Evolutionary conservation across 345 rosid species (phyloP).

Genomic region (Euphorbia peplus): DNA sequence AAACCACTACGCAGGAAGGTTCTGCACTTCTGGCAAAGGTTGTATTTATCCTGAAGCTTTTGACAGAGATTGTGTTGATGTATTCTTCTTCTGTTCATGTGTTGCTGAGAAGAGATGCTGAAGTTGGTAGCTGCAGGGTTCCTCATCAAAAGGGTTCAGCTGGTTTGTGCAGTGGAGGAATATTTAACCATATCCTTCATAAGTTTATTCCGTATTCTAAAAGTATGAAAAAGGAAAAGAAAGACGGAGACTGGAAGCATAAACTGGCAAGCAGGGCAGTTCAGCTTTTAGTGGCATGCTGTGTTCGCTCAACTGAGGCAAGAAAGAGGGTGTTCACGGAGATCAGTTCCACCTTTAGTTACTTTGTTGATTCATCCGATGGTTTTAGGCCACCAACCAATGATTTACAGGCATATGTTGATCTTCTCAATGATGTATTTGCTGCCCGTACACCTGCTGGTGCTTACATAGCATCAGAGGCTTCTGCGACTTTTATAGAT

Average conservation of each 20-base stretch:
- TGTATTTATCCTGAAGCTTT: slow-evolving; percentile 81
- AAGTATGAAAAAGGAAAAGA: slow-evolving; percentile 62
- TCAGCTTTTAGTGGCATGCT: slow-evolving; percentile 82
- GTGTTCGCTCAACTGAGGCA: slow-evolving; percentile 88
- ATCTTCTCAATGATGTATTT: slow-evolving; percentile 82
- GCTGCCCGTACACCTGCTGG: slow-evolving; percentile 83
- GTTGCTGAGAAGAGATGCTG: slow-evolving; percentile 76
- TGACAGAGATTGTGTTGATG: slow-evolving; percentile 83
- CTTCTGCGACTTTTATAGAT: slow-evolving; percentile 83
- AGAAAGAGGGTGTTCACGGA: slow-evolving; percentile 79
- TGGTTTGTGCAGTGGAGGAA: slow-evolving; percentile 48
- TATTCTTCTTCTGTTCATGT: slow-evolving; percentile 79
- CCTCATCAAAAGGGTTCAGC: slow-evolving; percentile 48
- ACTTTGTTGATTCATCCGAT: slow-evolving; percentile 56
- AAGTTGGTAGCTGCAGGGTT: slow-evolving; percentile 52
- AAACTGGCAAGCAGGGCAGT: slow-evolving; percentile 75
- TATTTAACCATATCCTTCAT: slow-evolving; percentile 79
- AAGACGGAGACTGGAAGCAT: slow-evolving; percentile 91
- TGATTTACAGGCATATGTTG: slow-evolving; percentile 65
- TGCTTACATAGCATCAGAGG: slow-evolving; percentile 75
- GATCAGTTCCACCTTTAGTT: slow-evolving; percentile 58
- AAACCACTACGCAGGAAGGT: slow-evolving; percentile 48
- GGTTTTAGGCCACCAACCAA: slow-evolving; percentile 57
- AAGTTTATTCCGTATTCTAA: slow-evolving; percentile 64
- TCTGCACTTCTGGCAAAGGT: slow-evolving; percentile 79